Evolutionary conservation across 495 filamentous ascomycete genomes (phyloP).

Genomic region (Platismatia glauca): DNA sequence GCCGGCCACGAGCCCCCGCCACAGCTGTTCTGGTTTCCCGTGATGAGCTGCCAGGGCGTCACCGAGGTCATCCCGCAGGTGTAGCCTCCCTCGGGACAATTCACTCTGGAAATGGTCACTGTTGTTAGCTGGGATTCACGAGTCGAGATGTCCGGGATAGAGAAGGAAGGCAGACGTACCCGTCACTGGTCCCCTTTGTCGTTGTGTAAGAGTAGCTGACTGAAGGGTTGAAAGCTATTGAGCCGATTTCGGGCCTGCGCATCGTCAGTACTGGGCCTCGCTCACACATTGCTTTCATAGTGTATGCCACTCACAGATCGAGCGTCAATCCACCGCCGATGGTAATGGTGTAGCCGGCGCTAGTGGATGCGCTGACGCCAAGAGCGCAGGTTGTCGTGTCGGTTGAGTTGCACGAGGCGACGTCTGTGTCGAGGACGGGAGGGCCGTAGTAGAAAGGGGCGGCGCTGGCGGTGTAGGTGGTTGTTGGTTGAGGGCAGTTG

Average conservation of each 20-base stretch:
- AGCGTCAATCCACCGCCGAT: neutral
- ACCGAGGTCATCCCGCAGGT: constrained; percentile 8
- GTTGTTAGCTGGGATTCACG: neutral
- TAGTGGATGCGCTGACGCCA: neutral
- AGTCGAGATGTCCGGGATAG: neutral
- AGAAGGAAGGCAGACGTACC: neutral
- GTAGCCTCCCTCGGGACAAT: neutral
- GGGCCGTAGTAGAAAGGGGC: too few relatives aligned
- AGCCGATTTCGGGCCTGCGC: constrained; percentile 1
- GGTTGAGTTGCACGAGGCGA: neutral
- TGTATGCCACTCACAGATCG: neutral
- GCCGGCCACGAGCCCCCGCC: neutral
- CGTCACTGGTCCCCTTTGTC: constrained; percentile 4
- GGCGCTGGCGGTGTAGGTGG: neutral
- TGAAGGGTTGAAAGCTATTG: constrained; percentile 3
- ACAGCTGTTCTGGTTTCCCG: neutral
- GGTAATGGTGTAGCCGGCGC: neutral
- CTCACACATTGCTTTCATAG: neutral
- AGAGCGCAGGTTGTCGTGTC: neutral
- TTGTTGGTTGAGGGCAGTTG: neutral
- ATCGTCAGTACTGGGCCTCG: neutral
- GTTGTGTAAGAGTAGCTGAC: neutral
- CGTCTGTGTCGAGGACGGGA: neutral
- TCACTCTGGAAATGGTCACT: neutral
- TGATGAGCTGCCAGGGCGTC: neutral